Evolutionary conservation across 495 filamentous ascomycete genomes (phyloP), one percentile per base, ranked within the genome.

Genomic region (Chaetomidium leptoderma): DNA sequence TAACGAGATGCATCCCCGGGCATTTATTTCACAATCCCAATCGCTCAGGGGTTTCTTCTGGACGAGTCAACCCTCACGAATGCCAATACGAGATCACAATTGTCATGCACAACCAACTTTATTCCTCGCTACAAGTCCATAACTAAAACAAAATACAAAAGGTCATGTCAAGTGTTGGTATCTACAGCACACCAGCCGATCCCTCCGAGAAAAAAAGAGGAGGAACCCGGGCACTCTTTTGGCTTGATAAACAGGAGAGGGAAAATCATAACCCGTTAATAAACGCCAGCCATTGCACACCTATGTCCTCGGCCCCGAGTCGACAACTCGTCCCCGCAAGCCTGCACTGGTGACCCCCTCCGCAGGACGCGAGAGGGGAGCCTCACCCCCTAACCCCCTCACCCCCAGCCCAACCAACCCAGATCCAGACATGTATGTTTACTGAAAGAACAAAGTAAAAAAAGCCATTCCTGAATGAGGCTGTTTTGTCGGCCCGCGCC

Each of bases 401-500:
- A 10, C 39, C 14, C 53, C 42, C 7, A 47, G 21, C 32, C 42
- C 53, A 47, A 32, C 42, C 53, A 47, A 32, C 21, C 53, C 21
- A 55, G 29, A 55, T 45, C 36, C 39, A 55, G 2, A 55, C 43
- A 48, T 23, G 23, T 24, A n/a, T 42, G 16, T 26, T n/a, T n/a
- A 45, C 30, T 11, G 4, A 48, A 47, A 37, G 8, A 27, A 37
- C 30, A 46, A 53, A n/a, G n/a, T n/a, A n/a, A 17, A 16, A 27
- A 43, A 35, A 48, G n/a, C 43, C 24, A 14, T 24, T 27, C 43
- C 29, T 17, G n/a, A 29, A 48, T 11, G 53, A 48, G 33, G 43
- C 44, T 47, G 43, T 47, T 46, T 56, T 47, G 13, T 47, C 53
- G 44, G 53, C 53, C 53, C 53, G 44, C 53, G 53, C 53, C 53